Evolutionary conservation across 148 eudicot species (phyloP).

Genomic region (Chenopodium formosanum): DNA sequence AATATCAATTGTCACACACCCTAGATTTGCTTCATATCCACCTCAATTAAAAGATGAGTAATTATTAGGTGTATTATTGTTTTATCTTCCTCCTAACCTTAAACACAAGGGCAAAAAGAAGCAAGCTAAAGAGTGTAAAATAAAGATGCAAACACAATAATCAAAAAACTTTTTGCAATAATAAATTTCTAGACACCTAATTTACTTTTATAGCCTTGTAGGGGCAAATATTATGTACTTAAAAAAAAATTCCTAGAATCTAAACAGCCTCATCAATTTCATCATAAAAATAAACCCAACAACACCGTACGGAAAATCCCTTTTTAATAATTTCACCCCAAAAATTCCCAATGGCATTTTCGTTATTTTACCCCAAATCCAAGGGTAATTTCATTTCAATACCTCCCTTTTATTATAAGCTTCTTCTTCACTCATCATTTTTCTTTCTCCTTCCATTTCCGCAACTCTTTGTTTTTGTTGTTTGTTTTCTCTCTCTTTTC

Average conservation of each 20-base stretch:
- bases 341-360: slow-evolving; percentile 3
- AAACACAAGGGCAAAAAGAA: neutral
- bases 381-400: neutral
- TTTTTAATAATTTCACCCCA: neutral
- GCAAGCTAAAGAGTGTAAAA: neutral
- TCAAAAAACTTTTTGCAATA: neutral
- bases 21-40: neutral
- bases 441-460: slow-evolving; percentile 7
- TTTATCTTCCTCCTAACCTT: neutral
- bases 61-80: neutral
- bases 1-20: neutral
- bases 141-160: neutral
- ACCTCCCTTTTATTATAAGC: neutral
- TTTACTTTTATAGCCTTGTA: neutral
- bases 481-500: neutral
- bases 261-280: slow-evolving; percentile 17
- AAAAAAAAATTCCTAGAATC: neutral
- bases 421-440: neutral
- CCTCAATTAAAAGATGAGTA: neutral
- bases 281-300: neutral
- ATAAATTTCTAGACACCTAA: neutral
- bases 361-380: neutral
- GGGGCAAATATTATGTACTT: neutral
- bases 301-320: neutral
- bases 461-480: neutral